Evolutionary conservation across 371 early-diverging fungal species (phyloP), one percentile per base, ranked within the genome.

Genomic region (Umbelopsis sp.): DNA sequence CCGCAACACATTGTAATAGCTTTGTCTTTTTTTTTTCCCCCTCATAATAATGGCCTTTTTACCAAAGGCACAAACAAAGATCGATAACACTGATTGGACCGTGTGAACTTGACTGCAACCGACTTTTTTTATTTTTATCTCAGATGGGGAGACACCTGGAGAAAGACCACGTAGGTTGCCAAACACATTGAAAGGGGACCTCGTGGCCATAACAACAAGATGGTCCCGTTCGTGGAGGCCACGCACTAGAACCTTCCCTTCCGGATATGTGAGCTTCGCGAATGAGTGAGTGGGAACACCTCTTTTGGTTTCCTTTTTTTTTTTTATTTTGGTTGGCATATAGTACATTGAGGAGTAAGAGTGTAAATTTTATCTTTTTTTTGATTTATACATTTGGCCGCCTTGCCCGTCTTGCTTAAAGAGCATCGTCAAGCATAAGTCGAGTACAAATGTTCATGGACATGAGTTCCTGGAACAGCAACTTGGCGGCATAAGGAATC

Each of bases 401-500:
- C 22, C 22, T 22, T 22, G 22, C 22, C 22, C 22, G 22, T 22
- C 22, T 22, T 22, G 22, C 22, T 22, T 83, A 83, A 64, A 83
- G 53, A 62, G 83, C 81, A 62, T 83, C 83, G 50, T 80, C 83
- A 38, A 83, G 70, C 35, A 80, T 80, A 76, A 83, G 76, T 38
- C 81, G 71, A 41, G 99, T 97, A n/a, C 93, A 90, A 74, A 99
- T 93, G 75, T 98, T 98, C 99, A 99, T 99, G 46, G 93, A 86
- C 89, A 95, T 93, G 68, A 98, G 74, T 76, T 99, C 99, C 81
- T 98, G 99, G 91, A 98, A 98, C 51, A 96, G 85, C 67, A 97
- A 76, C 79, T 96, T 97, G 76, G 89, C 87, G n/a, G 99, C 99
- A 79, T 99, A 99, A 11, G 99, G 99, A 51, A 99, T 94, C 76